These are phyloP conservation scores for Ploettnerulaceae sp. DNA, from an alignment of 2,329 filamentous ascomycete species.

Conservation along the genomic window DNA sequence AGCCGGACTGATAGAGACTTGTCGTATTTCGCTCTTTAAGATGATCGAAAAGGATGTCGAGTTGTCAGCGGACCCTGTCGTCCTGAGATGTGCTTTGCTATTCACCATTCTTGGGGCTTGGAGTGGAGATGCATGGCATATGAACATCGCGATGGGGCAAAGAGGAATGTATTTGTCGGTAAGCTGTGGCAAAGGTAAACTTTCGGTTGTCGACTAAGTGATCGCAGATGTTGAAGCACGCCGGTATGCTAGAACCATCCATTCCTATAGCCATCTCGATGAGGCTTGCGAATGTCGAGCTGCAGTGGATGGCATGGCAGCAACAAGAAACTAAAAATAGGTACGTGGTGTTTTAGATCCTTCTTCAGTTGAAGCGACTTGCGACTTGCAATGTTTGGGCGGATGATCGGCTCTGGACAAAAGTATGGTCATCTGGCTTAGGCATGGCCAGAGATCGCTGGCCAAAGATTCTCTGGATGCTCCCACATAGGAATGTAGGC, in stretches of 20 bases:
- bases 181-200: constrained; percentile 25
- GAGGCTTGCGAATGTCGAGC: constrained; percentile 42
- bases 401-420: not conserved
- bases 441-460: not conserved
- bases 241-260: constrained; percentile 57
- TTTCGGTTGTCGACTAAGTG: not conserved
- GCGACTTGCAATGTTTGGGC: not conserved
- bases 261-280: constrained; percentile 39
- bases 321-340: constrained; percentile 59
- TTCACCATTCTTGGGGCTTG: constrained; percentile 65
- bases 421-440: constrained; percentile 4
- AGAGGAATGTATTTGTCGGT: constrained; percentile 66
- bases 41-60: constrained; percentile 67
- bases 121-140: constrained; percentile 74
- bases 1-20: constrained; percentile 63
- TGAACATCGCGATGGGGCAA: constrained; percentile 72
- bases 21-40: constrained; percentile 67
- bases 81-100: constrained; percentile 60
- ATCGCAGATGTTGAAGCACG: constrained; percentile 61
- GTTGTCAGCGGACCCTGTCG: constrained; percentile 59
- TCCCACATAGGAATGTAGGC: not conserved
- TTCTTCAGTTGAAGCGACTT: not conserved
- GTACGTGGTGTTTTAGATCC: constrained; percentile 43
- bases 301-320: constrained; percentile 60
- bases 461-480: no score